Base-by-base conservation (phyloP, 805 yeast species). In the Yamadazyma scolyti region DNA sequence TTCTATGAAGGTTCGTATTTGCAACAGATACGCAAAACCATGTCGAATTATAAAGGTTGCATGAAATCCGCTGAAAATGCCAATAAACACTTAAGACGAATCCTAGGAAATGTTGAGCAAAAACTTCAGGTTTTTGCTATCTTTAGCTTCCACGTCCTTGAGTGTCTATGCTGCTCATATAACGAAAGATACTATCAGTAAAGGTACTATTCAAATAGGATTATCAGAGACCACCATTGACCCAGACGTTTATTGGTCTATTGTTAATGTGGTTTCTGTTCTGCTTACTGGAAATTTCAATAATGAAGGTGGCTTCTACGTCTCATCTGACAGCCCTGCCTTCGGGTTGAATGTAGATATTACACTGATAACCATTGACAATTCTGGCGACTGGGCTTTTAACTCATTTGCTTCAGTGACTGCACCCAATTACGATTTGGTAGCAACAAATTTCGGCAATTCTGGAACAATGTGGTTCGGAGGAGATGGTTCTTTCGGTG, bases 191-290 rank as follows among this genome's bases (percentile, higher is more conserved):
- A 51, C 41, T 5, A 37, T 53, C 11, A 27, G 21, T 9, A 19
- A 36, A 8, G 57, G 54, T 12, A 33, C 48, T 9, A 23, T 52
- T 12, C 30, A 34, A 16, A 19, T 51, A 20, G 10, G 35, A 10
- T 19, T 50, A 20, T 59, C 56, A 11, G 40, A 33, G 28, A 34
- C 49, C 16, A 43, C 35, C 9, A 37, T 57, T 16, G 25, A 28
- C n/a, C 29, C 44, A 1, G 54, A 51, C 23, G 57, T 42, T 3
- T 48, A 42, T 29, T 55, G 48, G 42, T 52, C 61, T 9, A 50
- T 56, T 20, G 42, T 54, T 23, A 42, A 51, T 28, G 50, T 48
- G 30, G 40, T 48, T 5, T 6, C 42, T n/a, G 36, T 47, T 8
- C 34, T 39, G 10, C 33, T 55, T 13, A 38, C 46, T 25, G 61